Base-by-base conservation (phyloP, 345 rosid species). In the Alliaria petiolata region DNA sequence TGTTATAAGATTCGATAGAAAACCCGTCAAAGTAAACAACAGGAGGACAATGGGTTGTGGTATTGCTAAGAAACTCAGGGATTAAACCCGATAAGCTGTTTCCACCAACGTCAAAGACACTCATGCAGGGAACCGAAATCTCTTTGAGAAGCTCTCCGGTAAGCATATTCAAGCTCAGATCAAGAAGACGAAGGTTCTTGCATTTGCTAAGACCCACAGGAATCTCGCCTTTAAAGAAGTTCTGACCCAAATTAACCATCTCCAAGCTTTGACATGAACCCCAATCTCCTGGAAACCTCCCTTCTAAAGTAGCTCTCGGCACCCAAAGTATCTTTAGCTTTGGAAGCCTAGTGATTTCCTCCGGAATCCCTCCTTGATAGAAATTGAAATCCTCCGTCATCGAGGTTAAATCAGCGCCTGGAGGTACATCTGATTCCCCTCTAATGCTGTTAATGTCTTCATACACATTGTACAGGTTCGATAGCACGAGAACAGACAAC, bases 261-360 rank as follows among this genome's bases (percentile, higher is more conserved):
- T 87, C 88, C 86, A 93, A 78, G 74, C 77, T 79, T 58, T 83
- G 85, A 68, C 98, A 92, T 50, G 76, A 63, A 72, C 88, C 96
- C 97, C 97, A 89, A 72, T 82, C 78, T 25, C 77, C 75, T 0
- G 86, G 90, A 65, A 90, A 74, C 11, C 63, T 70, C 60, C 92
- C 97, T 74, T 83, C 89, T 14, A 93, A 76, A 2, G 83, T 87
- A 68, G 90, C 87, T 77, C 90, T 80, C 13, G 97, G 98, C 19
- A 86, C 91, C 98, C 98, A 93, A 81, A 93, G 74, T 58, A 93
- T 82, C 83, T 79, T 82, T 67, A 93, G 82, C 54, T 83, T 86
- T 0, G 89, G 88, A 76, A 93, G 92, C 55, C 66, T 79, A 46
- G 87, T 61, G 70, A 93, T 78, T 47, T 72, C 86, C 50, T 31